phyloP scores from a whole-genome alignment of 768 basidiomycete species.

The Boletus rubescentipes region DNA sequence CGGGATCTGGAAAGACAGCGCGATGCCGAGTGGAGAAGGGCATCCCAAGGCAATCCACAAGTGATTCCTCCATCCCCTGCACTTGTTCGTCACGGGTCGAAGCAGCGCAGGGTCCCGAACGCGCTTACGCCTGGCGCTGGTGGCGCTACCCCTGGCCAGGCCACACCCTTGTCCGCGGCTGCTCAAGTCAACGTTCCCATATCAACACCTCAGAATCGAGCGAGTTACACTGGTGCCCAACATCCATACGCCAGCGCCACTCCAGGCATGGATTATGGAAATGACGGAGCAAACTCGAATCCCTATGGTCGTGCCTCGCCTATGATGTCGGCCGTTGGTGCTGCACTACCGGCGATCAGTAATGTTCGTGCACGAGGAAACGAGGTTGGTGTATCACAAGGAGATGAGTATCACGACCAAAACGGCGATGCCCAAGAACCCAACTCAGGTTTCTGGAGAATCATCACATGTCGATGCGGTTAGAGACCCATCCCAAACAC shows the following conservation, averaged over 20 bases:
- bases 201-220: constrained; percentile 50
- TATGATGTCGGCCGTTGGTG: constrained; percentile 71
- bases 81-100: constrained; percentile 73
- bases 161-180: constrained; percentile 69
- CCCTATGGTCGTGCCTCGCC: constrained; percentile 79
- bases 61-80: constrained; percentile 75
- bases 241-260: constrained; percentile 72
- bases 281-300: constrained; percentile 59
- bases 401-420: constrained; percentile 57
- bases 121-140: constrained; percentile 56
- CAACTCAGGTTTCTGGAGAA: constrained; percentile 58
- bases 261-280: constrained; percentile 59
- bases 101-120: constrained; percentile 61
- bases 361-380: constrained; percentile 69
- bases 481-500: constrained; percentile 27
- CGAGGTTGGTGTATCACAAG: constrained; percentile 64
- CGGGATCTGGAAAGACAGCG: constrained; percentile 51
- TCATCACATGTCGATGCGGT: constrained; percentile 80
- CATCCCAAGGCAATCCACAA: constrained; percentile 53
- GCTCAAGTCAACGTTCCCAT: constrained; percentile 75
- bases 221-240: constrained; percentile 42
- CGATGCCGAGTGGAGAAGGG: constrained; percentile 63
- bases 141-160: constrained; percentile 50
- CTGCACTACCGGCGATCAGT: constrained; percentile 71
- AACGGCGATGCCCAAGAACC: constrained; percentile 52